Conservation (phyloP, 495 filamentous ascomycete genomes). For the Penicillium roqueforti region DNA sequence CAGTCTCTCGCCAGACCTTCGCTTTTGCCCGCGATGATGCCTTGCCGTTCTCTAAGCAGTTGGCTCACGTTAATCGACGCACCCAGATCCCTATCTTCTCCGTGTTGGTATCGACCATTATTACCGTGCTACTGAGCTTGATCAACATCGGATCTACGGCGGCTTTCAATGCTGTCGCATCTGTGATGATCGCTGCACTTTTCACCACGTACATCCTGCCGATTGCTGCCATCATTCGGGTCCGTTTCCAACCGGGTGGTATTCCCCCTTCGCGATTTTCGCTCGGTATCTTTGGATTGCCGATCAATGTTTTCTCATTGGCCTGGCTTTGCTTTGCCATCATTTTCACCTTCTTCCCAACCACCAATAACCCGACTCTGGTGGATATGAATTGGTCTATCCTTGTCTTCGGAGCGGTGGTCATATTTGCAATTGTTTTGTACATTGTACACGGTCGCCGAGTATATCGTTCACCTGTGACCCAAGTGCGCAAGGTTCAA, state of each 20-base stretch:
- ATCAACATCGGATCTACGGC: constrained; percentile 45
- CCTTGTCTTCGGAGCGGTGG: constrained; percentile 39
- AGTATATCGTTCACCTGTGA: constrained; percentile 41
- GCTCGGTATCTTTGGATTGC: constrained; percentile 20
- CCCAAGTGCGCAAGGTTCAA: constrained; percentile 23
- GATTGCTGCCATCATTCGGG: constrained; percentile 26
- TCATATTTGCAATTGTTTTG: constrained; percentile 40
- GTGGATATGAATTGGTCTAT: constrained; percentile 43
- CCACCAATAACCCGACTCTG: constrained; percentile 26
- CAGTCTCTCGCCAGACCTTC: constrained; percentile 44
- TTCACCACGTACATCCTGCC: constrained; percentile 42
- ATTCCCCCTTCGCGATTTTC: constrained; percentile 26
- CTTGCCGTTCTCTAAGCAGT: constrained; percentile 35
- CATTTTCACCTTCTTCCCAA: constrained; percentile 49
- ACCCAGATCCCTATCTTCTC: constrained; percentile 52
- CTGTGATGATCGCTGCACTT: constrained; percentile 38
- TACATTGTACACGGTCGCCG: constrained; percentile 40
- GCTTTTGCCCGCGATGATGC: constrained; percentile 52
- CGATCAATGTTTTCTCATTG: constrained; percentile 25
- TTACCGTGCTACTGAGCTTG: constrained; percentile 43
- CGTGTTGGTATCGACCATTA: constrained; percentile 46
- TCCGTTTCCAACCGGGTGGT: constrained; percentile 22
- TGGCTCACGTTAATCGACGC: constrained; percentile 35
- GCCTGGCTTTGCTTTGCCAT: constrained; percentile 30
- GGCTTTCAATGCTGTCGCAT: constrained; percentile 44